A percentile compares a stretch with the other conserved stretches of the same genome.
These are phyloP conservation scores for Hanseniaspora taiwanica DNA, from an alignment of 805 yeast genomes.

Conservation along the genomic window DNA sequence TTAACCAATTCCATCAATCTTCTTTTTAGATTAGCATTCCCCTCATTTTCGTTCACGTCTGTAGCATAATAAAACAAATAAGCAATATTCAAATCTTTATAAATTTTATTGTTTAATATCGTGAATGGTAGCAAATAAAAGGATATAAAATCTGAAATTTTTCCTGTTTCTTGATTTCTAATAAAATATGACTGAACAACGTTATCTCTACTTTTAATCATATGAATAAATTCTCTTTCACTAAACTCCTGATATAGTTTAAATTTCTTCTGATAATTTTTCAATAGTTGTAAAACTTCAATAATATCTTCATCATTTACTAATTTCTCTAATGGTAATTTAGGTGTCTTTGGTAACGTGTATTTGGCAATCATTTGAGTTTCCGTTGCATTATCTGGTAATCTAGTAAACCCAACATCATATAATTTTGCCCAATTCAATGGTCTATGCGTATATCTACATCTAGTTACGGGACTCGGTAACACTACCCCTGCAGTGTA, in stretches of 20 bases:
- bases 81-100: constrained; percentile 68
- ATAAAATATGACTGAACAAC: constrained; percentile 75
- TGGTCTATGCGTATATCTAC: constrained; percentile 89
- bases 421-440: constrained; percentile 80
- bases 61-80: constrained; percentile 85
- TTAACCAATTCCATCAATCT: constrained; percentile 50
- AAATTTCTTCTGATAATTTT: constrained; percentile 50
- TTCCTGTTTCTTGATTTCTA: constrained; percentile 33
- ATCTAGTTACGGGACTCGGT: constrained; percentile 83
- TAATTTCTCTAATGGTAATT: constrained; percentile 34
- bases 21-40: constrained; percentile 33
- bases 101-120: constrained; percentile 46
- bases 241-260: constrained; percentile 60
- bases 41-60: constrained; percentile 31
- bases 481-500: constrained; percentile 85
- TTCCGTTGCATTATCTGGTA: constrained; percentile 64
- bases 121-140: constrained; percentile 83
- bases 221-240: constrained; percentile 63
- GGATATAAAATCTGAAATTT: constrained; percentile 78
- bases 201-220: constrained; percentile 54
- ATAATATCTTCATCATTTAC: constrained; percentile 45
- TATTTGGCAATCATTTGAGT: constrained; percentile 56
- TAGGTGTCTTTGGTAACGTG: constrained; percentile 41
- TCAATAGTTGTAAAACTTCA: constrained; percentile 45
- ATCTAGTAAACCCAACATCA: constrained; percentile 79